A percentile compares a stretch with the other conserved stretches of the same genome.
Conservation (phyloP, 2,329 filamentous ascomycete species). For the Drechslerella coelobrocha region DNA sequence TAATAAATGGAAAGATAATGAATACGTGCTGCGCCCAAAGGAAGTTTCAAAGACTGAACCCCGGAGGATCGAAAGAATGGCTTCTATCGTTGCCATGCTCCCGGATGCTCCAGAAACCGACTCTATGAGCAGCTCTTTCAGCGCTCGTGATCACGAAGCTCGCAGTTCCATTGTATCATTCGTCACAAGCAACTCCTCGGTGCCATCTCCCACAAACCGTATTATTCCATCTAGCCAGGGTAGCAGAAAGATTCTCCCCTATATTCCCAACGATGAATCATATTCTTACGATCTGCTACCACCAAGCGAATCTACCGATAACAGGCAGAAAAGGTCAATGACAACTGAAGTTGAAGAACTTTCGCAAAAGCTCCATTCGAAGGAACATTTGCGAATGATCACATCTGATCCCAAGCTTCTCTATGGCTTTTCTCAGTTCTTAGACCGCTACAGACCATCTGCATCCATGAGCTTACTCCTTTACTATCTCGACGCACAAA, state of each 20-base stretch:
- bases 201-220: conserved; percentile 13
- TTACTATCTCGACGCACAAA: conserved; percentile 75
- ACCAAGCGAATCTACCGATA: conserved; percentile 49
- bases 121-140: conserved; percentile 33
- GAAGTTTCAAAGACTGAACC: conserved; percentile 7
- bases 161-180: conserved; percentile 34
- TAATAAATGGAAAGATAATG: conserved; percentile 5
- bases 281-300: conserved; percentile 50
- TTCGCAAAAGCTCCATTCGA: conserved; percentile 71
- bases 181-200: conserved; percentile 37
- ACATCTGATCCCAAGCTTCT: conserved; percentile 70
- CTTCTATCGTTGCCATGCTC: conserved; percentile 18
- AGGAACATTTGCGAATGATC: conserved; percentile 70
- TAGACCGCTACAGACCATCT: conserved; percentile 66
- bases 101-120: conserved; percentile 21
- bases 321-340: conserved; percentile 3
- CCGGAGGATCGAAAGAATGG: conserved; percentile 25
- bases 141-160: conserved; percentile 14
- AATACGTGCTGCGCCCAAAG: not conserved
- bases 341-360: conserved; percentile 64
- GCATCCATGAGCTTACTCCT: conserved; percentile 69
- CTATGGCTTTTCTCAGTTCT: conserved; percentile 71
- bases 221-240: not conserved
- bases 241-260: conserved; percentile 33
- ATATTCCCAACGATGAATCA: conserved; percentile 42